These are phyloP conservation scores for Juncus inflexus DNA, from an alignment of 176 grass and related monocot species.

Conservation along the genomic window DNA sequence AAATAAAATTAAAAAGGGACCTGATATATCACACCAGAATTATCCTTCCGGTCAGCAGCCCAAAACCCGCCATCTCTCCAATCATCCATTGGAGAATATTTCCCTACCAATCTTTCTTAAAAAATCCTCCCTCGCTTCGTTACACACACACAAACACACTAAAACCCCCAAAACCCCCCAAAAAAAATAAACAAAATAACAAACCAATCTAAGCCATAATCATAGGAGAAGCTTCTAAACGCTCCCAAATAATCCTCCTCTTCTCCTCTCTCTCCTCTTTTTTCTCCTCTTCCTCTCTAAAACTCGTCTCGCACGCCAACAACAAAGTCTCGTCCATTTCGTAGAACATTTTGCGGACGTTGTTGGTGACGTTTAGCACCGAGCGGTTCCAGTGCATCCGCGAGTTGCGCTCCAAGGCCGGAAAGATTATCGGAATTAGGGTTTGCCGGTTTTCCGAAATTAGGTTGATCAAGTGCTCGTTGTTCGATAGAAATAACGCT, in stretches of 20 bases:
- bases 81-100: constrained; percentile 8
- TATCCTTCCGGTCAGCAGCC: too few species aligned
- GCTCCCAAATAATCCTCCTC: constrained; percentile 81
- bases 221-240: constrained; percentile 50
- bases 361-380: constrained; percentile 80
- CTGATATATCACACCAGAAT: too few species aligned
- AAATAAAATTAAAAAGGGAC: too few species aligned
- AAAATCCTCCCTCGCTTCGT: not conserved
- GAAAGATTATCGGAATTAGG: constrained; percentile 68
- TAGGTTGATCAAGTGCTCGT: constrained; percentile 79
- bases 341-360: constrained; percentile 76
- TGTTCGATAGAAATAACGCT: constrained; percentile 92
- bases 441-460: constrained; percentile 88
- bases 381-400: constrained; percentile 90
- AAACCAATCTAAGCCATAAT: constrained; percentile 56
- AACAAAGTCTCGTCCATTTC: constrained; percentile 92
- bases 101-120: too few species aligned
- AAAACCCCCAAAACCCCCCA: constrained; percentile 19
- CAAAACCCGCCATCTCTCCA: not conserved
- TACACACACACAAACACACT: not conserved
- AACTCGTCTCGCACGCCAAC: constrained; percentile 65
- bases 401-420: constrained; percentile 79
- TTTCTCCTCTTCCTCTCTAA: constrained; percentile 77
- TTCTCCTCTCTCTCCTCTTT: constrained; percentile 37
- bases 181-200: constrained; percentile 17